Base-by-base conservation (phyloP, 2,329 filamentous ascomycete genomes). In the Fusarium piperis region DNA sequence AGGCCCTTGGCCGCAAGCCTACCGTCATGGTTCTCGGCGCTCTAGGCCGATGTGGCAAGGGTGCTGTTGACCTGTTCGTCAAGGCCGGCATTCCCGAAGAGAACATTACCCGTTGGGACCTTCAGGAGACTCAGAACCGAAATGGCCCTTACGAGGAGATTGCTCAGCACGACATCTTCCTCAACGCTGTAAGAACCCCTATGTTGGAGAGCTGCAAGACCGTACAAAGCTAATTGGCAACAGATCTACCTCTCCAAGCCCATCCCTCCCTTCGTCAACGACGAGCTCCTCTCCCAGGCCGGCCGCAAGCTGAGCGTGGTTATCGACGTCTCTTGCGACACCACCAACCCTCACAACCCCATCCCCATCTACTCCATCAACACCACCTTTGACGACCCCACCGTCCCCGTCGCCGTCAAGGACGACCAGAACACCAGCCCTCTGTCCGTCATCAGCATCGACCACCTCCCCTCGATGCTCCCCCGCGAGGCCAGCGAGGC, bases 381-480 rank as follows among this genome's bases (percentile, higher is more conserved):
- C 81, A 97, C 93, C 53, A 96, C 94, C 23, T 98, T 98, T 79
- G 89, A 91, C 79, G 90, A 93, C 79, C 95, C 95, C n/a, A 97
- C 94, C 1, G 91, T 97, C 0, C 88, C 91, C 1, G 92, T 96
- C 26, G 84, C 89, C 35, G 81, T 90, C 86, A 71, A 89, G 84
- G 77, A 86, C 81, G 79, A 84, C 61, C 72, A 78, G 53, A 79
- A 79, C 71, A 83, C 84, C 59, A 88, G 90, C 1, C 87, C 88
- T 9, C 83, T 97, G 63, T 91, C 89, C 53, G 93, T 98, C 74
- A 97, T 98, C 82, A 92, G 90, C 80, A 96, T 97, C 77, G 93
- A 97, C 81, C 94, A 97, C 79, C 86, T 97, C 59, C 94, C 94
- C 5, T 92, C 90, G 59, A 88, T 98, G 73, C 86, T 98, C 38